These are phyloP conservation scores for Picea glauca DNA, from an alignment of 75 land plant species.

Conservation along the genomic window DNA sequence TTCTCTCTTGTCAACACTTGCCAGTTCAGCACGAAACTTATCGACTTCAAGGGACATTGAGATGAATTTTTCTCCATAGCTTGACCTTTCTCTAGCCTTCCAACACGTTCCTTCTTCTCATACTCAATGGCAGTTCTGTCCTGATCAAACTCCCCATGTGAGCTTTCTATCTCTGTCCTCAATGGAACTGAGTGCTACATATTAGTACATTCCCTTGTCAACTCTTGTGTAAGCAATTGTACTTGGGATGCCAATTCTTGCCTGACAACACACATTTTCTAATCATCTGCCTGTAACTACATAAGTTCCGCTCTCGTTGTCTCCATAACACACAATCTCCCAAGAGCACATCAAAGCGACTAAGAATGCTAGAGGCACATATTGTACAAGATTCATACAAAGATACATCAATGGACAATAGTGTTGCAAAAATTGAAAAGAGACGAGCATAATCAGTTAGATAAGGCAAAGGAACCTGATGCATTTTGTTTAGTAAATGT, in stretches of 20 bases:
- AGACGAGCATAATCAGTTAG: no score
- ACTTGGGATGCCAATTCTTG: slow-evolving; percentile 60
- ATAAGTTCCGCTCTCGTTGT: slow-evolving; percentile 52
- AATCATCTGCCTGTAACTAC: slow-evolving; percentile 48
- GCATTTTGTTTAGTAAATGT: no score
- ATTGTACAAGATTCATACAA: no score
- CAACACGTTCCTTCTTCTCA: slow-evolving; percentile 68
- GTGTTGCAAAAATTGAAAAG: no score
- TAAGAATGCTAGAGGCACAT: no score
- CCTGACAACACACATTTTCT: slow-evolving; percentile 34
- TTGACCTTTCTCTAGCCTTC: slow-evolving; percentile 57
- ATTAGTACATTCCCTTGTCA: slow-evolving; percentile 46
- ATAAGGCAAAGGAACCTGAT: no score
- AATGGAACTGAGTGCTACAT: slow-evolving; percentile 41
- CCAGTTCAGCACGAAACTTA: slow-evolving; percentile 71
- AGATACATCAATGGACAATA: no score
- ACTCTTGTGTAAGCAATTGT: slow-evolving; percentile 56
- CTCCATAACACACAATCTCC: slow-evolving; percentile 60
- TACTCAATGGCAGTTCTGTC: slow-evolving; percentile 61
- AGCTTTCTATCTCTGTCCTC: slow-evolving; percentile 49
- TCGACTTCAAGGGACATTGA: slow-evolving; percentile 84
- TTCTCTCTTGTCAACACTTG: slow-evolving; percentile 45
- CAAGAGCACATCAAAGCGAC: no score
- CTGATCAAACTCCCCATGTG: slow-evolving; percentile 54
- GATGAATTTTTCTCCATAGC: slow-evolving; percentile 77